These are phyloP conservation scores for Aspergillus pseudotamarii DNA, from an alignment of 2,329 filamentous ascomycete species.

Conservation along the genomic window DNA sequence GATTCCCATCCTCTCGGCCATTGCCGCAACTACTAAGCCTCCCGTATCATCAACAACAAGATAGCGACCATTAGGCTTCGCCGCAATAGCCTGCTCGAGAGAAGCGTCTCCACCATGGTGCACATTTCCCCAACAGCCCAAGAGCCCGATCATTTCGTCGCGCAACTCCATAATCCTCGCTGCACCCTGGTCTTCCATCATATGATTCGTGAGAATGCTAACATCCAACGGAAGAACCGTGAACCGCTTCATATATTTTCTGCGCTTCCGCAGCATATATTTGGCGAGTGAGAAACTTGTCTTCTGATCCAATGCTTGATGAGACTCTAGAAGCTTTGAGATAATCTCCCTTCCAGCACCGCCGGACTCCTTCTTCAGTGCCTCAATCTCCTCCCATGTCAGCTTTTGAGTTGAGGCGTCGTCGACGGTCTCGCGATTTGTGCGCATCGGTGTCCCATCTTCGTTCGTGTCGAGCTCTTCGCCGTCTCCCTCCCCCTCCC, in stretches of 20 bases:
- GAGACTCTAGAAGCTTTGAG: slow-evolving; percentile 86
- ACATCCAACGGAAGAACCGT: slow-evolving; percentile 83
- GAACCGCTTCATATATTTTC: slow-evolving; percentile 89
- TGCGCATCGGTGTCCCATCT: slow-evolving; percentile 57
- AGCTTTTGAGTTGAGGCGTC: slow-evolving; percentile 73
- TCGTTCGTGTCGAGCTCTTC: slow-evolving; percentile 37
- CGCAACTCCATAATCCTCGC: slow-evolving; percentile 81
- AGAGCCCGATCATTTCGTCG: slow-evolving; percentile 77
- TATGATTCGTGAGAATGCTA: slow-evolving; percentile 71
- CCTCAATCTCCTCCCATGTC: slow-evolving; percentile 70
- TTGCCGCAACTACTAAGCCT: slow-evolving; percentile 76
- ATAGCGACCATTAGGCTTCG: slow-evolving; percentile 64
- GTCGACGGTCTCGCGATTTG: slow-evolving; percentile 66
- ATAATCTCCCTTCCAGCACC: slow-evolving; percentile 87
- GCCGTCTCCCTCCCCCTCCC: slow-evolving; percentile 42
- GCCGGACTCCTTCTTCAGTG: slow-evolving; percentile 70
- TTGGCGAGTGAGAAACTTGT: slow-evolving; percentile 92
- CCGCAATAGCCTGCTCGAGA: slow-evolving; percentile 25
- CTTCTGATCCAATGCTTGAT: slow-evolving; percentile 89
- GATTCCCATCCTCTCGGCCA: slow-evolving; percentile 88
- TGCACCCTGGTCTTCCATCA: slow-evolving; percentile 78
- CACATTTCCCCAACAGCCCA: slow-evolving; percentile 88
- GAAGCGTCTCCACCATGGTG: slow-evolving; percentile 64
- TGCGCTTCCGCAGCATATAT: slow-evolving; percentile 91
- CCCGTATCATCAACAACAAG: slow-evolving; percentile 85